A percentile compares a stretch with the other conserved stretches of the same genome.
phyloP scores from a whole-genome alignment of 352 stramenopile genomes.

The Phytophthora lateralis region DNA sequence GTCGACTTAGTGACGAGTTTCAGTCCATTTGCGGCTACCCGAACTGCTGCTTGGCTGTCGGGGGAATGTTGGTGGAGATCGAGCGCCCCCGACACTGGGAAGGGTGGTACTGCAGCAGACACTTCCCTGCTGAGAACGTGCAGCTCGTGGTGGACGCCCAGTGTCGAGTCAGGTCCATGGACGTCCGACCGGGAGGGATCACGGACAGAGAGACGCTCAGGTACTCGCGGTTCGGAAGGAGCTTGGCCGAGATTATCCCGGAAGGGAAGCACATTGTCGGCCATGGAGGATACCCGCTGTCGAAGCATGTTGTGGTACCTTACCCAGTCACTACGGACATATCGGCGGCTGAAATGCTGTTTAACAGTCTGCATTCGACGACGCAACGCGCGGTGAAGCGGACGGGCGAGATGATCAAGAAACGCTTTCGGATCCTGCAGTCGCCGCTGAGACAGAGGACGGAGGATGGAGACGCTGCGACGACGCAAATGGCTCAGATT shows the following conservation, averaged over 20 bases:
- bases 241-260: conserved; percentile 16
- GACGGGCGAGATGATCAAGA: conserved; percentile 29
- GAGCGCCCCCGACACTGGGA: conserved; percentile 20
- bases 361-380: conserved; percentile 19
- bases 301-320: conserved; percentile 24
- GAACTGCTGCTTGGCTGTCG: conserved; percentile 27
- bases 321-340: conserved; percentile 17
- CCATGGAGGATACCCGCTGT: conserved; percentile 21
- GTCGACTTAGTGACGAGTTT: conserved; percentile 20
- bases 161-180: conserved; percentile 27
- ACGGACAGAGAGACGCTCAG: conserved; percentile 23
- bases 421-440: conserved; percentile 30
- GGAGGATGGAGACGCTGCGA: conserved; percentile 26
- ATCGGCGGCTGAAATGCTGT: conserved; percentile 14
- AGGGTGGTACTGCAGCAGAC: conserved; percentile 28
- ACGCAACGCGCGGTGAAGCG: conserved; percentile 23
- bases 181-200: conserved; percentile 24
- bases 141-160: conserved; percentile 31
- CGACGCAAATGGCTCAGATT: conserved; percentile 29
- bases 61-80: conserved; percentile 30
- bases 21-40: conserved; percentile 27
- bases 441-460: conserved; percentile 20
- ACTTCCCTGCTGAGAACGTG: conserved; percentile 30
- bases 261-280: conserved; percentile 28
- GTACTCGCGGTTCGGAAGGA: conserved; percentile 24